Percentiles rank a stretch among this genome's conserved stretches.
These are phyloP conservation scores for Annulohypoxylon maeteangense DNA, from an alignment of 495 filamentous ascomycete species.

Conservation along the genomic window DNA sequence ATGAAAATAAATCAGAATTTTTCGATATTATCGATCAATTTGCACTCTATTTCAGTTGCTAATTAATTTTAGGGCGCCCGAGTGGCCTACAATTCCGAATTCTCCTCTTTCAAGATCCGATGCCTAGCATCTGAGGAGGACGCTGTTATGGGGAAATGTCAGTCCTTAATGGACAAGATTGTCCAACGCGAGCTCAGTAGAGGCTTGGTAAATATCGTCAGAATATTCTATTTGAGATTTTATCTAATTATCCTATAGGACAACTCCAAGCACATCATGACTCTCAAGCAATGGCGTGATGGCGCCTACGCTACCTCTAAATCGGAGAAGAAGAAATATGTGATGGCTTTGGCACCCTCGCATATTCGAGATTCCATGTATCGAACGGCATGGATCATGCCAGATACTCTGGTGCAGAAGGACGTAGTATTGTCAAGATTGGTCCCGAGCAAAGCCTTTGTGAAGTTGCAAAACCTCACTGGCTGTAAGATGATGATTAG, in stretches of 20 bases:
- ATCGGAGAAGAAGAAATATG: not conserved
- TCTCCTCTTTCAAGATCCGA: constrained; percentile 44
- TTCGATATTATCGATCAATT: not conserved
- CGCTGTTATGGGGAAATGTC: constrained; percentile 34
- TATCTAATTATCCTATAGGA: constrained; percentile 16
- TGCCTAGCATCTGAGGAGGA: constrained; percentile 44
- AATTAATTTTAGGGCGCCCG: constrained; percentile 40
- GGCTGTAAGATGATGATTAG: constrained; percentile 41
- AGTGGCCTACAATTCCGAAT: constrained; percentile 44
- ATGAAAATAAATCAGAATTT: too few relatives aligned
- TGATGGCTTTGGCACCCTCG: constrained; percentile 19
- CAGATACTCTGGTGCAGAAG: constrained; percentile 14
- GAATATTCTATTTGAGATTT: not conserved
- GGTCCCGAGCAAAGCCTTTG: constrained; percentile 26
- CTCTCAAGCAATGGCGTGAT: not conserved
- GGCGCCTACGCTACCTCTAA: not conserved
- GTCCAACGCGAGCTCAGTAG: constrained; percentile 23
- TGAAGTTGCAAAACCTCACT: constrained; percentile 41
- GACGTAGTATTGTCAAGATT: constrained; percentile 25
- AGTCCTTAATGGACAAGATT: constrained; percentile 37
- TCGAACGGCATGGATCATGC: constrained; percentile 29
- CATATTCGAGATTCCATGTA: constrained; percentile 14
- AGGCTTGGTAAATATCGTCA: constrained; percentile 38
- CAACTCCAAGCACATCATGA: constrained; percentile 1
- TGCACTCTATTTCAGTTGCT: not conserved